Base-by-base conservation (phyloP, 306 rosid species). In the Malus sylvestris region DNA sequence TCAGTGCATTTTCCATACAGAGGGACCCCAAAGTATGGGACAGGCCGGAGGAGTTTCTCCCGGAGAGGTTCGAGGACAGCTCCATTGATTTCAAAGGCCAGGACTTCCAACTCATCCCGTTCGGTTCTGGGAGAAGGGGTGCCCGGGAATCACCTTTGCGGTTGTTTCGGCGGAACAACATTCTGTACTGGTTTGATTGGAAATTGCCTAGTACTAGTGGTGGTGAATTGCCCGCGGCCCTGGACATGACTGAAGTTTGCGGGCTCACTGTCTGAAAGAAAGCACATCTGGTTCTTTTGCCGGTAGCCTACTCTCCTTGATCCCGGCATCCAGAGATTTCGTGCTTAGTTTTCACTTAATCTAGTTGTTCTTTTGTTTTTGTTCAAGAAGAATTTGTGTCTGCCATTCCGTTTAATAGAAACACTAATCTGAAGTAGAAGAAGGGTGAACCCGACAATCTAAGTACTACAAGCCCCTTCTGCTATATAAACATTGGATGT, bases 1-100 rank as follows among this genome's bases (percentile, higher is more conserved):
- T 89, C 10, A 89, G 88, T 53, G 74, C 23, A n/a, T 89, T 91
- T 92, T 77, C 86, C 38, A 87, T 91, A 4, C 89, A 83, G 9
- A 80, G 83, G 55, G 83, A 83, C 23, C 86, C 87, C 5, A 33
- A 19, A 38, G 10, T 74, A 2, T 86, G 89, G 88, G 82, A 77
- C 0, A 81, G 3, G 2, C 82, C 88, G 2, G 77, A 80, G 4
- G 81, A 83, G 40, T 85, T 83, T 69, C 3, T 83, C 22, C 86
- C 85, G 0, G 89, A 88, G 76, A 81, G 91, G 67, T 88, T 88
- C 25, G 76, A 71, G 62, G 73, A 60, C 8, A 81, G 29, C 6
- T 14, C 72, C 0, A 4, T 79, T 4, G 85, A 83, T 46, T 88
- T 76, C 44, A 73, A 32, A 20, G 84, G 86, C 7, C 80, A 78